Evolutionary conservation across 306 rosid genomes (phyloP).

Genomic region (Hippophae rhamnoides): DNA sequence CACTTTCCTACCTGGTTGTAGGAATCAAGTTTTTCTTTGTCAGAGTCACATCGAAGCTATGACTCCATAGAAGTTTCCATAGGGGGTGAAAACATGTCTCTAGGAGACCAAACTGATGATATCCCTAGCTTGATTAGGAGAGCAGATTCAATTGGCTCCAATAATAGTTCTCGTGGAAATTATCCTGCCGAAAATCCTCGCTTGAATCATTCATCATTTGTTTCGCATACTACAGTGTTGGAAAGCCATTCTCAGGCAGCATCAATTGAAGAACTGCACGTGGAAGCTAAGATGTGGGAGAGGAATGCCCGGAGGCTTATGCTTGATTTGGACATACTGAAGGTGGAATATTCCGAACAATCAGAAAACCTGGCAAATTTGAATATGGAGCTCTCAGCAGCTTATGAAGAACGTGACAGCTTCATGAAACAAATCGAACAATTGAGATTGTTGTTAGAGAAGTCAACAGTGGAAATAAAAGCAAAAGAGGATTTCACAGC

Average conservation of each 20-base stretch:
- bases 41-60: slow-evolving; percentile 36
- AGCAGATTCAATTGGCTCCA: slow-evolving; percentile 32
- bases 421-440: slow-evolving; percentile 52
- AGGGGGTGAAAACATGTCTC: slow-evolving; percentile 19
- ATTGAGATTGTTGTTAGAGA: slow-evolving; percentile 32
- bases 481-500: slow-evolving; percentile 26
- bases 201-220: slow-evolving; percentile 26
- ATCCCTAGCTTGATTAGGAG: slow-evolving; percentile 22
- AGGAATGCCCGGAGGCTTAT: slow-evolving; percentile 74
- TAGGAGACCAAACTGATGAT: slow-evolving; percentile 17
- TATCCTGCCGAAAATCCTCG: slow-evolving; percentile 6
- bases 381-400: slow-evolving; percentile 46
- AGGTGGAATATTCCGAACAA: slow-evolving; percentile 53
- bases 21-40: slow-evolving; percentile 42
- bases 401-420: slow-evolving; percentile 36
- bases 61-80: slow-evolving; percentile 28
- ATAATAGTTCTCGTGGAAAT: slow-evolving; percentile 16
- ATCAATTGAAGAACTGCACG: slow-evolving; percentile 59
- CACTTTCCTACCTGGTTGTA: slow-evolving; percentile 12
- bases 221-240: slow-evolving; percentile 22
- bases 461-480: slow-evolving; percentile 29
- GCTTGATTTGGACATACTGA: slow-evolving; percentile 59
- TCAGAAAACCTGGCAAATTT: slow-evolving; percentile 43
- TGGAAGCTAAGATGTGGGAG: slow-evolving; percentile 96
- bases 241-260: slow-evolving; percentile 31